Conservation (phyloP, 164 flowering plant species). For the Akebia trifoliata region DNA sequence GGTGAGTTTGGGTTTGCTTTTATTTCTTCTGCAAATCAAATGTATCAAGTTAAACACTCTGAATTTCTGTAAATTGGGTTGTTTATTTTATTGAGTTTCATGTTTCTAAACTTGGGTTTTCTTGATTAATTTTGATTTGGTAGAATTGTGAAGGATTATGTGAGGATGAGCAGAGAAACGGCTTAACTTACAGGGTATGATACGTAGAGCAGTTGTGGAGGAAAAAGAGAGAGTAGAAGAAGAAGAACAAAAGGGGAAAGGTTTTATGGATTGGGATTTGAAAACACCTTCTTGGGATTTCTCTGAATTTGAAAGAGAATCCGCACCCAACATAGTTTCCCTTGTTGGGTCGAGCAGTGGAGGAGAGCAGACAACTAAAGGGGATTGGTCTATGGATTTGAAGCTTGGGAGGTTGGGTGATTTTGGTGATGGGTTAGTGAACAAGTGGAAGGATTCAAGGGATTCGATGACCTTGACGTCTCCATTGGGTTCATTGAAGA, state of each 20-base stretch:
- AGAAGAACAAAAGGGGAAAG: conserved; percentile 5
- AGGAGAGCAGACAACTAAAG: conserved; percentile 15
- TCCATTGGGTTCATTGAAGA: conserved; percentile 46
- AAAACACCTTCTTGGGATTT: conserved; percentile 52
- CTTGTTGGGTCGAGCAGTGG: conserved; percentile 29
- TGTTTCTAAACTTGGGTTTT: conserved; percentile 4
- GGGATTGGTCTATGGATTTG: conserved; percentile 52
- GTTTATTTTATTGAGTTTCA: no score
- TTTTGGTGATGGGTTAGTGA: conserved; percentile 20
- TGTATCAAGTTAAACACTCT: no score
- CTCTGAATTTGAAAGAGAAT: conserved; percentile 32
- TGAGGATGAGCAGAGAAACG: no score
- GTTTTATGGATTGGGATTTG: conserved; percentile 58
- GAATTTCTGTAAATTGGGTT: no score
- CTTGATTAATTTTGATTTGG: conserved; percentile 16
- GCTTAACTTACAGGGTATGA: no score
- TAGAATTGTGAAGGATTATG: no score
- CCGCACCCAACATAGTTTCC: conserved; percentile 17
- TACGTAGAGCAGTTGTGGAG: background rate
- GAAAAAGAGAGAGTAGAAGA: no score
- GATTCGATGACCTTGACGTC: conserved; percentile 16
- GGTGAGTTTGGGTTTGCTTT: conserved; percentile 1
- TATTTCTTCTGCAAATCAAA: no score
- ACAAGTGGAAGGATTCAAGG: conserved; percentile 26
- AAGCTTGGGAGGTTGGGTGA: conserved; percentile 50